Evolutionary conservation across 176 grass and related monocot genomes (phyloP).

Genomic region (Phoenix roebelenii): DNA sequence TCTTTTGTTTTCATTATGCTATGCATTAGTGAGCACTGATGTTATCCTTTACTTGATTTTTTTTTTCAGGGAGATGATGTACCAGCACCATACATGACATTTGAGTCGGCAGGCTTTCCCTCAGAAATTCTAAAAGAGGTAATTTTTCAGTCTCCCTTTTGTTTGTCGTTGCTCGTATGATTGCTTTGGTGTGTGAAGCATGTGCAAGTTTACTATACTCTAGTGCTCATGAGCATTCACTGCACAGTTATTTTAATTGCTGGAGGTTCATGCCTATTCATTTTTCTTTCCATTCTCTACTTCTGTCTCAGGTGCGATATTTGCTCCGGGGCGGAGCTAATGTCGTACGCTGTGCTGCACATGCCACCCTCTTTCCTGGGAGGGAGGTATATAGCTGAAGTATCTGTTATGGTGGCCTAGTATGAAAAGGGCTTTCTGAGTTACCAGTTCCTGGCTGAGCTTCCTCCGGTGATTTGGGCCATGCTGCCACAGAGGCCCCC

Average conservation of each 20-base stretch:
- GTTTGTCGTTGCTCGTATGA: background rate
- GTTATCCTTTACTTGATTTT: conserved; percentile 5
- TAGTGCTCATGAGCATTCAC: conserved; percentile 38
- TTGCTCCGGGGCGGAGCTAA: conserved; percentile 93
- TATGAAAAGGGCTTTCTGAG: conserved; percentile 36
- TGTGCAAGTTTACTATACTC: conserved; percentile 14
- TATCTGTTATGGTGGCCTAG: conserved; percentile 36
- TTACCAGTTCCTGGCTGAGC: conserved; percentile 28
- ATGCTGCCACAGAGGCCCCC: conserved; percentile 22
- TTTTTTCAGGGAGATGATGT: conserved; percentile 62
- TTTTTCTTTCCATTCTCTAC: conserved; percentile 34
- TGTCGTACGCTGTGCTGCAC: conserved; percentile 71
- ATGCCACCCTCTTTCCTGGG: conserved; percentile 21
- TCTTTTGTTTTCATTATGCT: too few relatives aligned
- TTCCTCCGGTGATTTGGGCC: conserved; percentile 30
- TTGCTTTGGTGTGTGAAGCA: background rate
- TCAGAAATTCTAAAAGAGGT: conserved; percentile 85
- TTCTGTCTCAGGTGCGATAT: conserved; percentile 99
- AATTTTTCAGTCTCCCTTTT: conserved; percentile 11
- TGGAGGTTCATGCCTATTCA: conserved; percentile 23
- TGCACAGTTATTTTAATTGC: conserved; percentile 31
- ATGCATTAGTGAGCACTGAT: background rate
- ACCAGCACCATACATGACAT: conserved; percentile 62
- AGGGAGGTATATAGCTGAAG: conserved; percentile 29
- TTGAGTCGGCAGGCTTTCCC: conserved; percentile 74